Evolutionary conservation across 805 yeast genomes (phyloP).

Genomic region (Wickerhamiella nectarea): DNA sequence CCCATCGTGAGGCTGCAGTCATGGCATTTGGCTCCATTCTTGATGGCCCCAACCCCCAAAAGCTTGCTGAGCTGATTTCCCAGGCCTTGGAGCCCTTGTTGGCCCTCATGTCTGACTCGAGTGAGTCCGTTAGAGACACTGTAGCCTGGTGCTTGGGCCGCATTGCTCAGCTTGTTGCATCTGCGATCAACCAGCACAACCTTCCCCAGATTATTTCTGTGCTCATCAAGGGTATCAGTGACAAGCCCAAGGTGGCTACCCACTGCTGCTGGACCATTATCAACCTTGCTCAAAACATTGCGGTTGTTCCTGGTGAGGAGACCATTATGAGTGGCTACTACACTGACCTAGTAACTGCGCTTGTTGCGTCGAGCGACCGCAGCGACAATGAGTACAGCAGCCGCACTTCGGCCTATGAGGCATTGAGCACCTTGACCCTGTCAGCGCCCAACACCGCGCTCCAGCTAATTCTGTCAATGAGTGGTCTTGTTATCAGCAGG

Average conservation of each 20-base stretch:
- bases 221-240: slow-evolving; percentile 65
- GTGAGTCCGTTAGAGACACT: slow-evolving; percentile 83
- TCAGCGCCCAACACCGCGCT: slow-evolving; percentile 60
- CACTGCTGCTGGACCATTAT: slow-evolving; percentile 97
- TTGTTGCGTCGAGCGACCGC: slow-evolving; percentile 55
- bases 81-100: slow-evolving; percentile 79
- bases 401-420: slow-evolving; percentile 94
- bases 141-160: slow-evolving; percentile 98
- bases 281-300: slow-evolving; percentile 74
- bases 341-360: slow-evolving; percentile 49
- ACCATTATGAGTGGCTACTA: slow-evolving; percentile 67
- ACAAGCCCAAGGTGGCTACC: slow-evolving; percentile 87
- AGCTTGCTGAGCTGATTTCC: slow-evolving; percentile 50
- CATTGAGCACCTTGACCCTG: slow-evolving; percentile 67
- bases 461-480: slow-evolving; percentile 55
- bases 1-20: slow-evolving; percentile 89
- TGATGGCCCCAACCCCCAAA: slow-evolving; percentile 79
- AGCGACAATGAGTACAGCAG: slow-evolving; percentile 74
- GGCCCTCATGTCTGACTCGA: slow-evolving; percentile 55
- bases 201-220: slow-evolving; percentile 64
- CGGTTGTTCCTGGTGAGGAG: slow-evolving; percentile 29
- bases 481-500: slow-evolving; percentile 58
- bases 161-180: slow-evolving; percentile 75
- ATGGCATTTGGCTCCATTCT: slow-evolving; percentile 97
- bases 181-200: slow-evolving; percentile 56